Evolutionary conservation across 805 yeast species (phyloP).

Genomic region (Soucietia sequanensis): DNA sequence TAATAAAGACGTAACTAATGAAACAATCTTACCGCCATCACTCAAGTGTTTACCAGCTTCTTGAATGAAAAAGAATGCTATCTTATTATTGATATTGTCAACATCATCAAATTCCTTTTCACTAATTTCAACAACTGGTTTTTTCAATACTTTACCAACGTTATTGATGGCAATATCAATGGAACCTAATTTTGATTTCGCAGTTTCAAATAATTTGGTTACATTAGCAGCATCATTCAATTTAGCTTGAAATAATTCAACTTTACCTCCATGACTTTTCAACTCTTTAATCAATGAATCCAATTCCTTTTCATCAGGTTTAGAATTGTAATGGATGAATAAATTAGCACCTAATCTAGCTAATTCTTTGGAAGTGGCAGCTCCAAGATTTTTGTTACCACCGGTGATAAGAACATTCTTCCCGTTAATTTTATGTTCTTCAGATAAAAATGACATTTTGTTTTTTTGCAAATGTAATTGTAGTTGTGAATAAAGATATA

Average conservation of each 20-base stretch:
- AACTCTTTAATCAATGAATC: constrained; percentile 39
- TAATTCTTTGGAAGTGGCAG: constrained; percentile 49
- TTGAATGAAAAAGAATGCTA: constrained; percentile 61
- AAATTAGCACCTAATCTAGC: constrained; percentile 55
- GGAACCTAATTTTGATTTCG: constrained; percentile 37
- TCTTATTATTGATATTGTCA: constrained; percentile 54
- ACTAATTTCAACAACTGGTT: constrained; percentile 51
- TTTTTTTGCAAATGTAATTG: not conserved
- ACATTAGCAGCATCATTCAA: constrained; percentile 43
- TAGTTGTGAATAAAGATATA: too few relatives aligned
- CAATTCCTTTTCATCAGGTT: constrained; percentile 32
- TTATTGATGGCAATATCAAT: constrained; percentile 67
- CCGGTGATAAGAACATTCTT: constrained; percentile 58
- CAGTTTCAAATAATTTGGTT: constrained; percentile 44
- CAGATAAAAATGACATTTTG: constrained; percentile 10
- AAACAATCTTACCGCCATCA: constrained; percentile 53
- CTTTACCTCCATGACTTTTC: constrained; percentile 33
- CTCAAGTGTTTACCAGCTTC: constrained; percentile 52
- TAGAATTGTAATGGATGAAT: constrained; percentile 55
- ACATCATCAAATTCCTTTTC: constrained; percentile 54
- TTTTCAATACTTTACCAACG: constrained; percentile 66
- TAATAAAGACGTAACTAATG: constrained; percentile 60
- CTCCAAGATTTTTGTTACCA: constrained; percentile 63
- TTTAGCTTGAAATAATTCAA: constrained; percentile 41
- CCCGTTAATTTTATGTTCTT: constrained; percentile 28